phyloP scores from a whole-genome alignment of 177 flowering plant species.

The Vitis hybrid region DNA sequence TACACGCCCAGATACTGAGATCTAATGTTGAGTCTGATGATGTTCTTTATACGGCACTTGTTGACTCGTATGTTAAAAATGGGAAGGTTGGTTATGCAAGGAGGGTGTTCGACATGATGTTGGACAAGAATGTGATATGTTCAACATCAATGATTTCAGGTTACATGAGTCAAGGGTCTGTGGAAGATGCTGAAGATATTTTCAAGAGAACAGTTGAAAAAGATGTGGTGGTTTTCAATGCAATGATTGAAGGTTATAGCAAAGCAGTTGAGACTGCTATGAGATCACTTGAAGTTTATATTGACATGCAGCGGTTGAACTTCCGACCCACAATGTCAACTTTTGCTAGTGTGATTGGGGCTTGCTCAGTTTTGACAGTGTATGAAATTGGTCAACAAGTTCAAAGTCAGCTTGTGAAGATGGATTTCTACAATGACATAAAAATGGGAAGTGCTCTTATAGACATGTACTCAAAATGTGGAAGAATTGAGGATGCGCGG shows the following conservation, averaged over 20 bases:
- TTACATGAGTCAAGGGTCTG: constrained; percentile 64
- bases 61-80: constrained; percentile 74
- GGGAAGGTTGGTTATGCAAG: constrained; percentile 67
- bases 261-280: constrained; percentile 52
- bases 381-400: constrained; percentile 76
- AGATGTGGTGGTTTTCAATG: constrained; percentile 84
- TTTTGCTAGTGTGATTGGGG: constrained; percentile 82
- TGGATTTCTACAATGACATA: constrained; percentile 33
- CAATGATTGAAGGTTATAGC: constrained; percentile 97
- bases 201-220: constrained; percentile 52
- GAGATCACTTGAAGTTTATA: constrained; percentile 57
- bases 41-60: constrained; percentile 63
- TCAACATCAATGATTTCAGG: constrained; percentile 89
- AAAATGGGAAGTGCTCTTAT: constrained; percentile 81
- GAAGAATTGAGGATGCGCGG: constrained; percentile 66
- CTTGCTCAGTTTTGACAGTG: constrained; percentile 68
- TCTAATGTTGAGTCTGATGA: constrained; percentile 53
- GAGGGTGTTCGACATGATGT: constrained; percentile 64
- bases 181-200: constrained; percentile 68
- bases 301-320: constrained; percentile 59
- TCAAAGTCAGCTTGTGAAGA: constrained; percentile 73
- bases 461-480: constrained; percentile 94
- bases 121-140: constrained; percentile 66
- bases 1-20: constrained; percentile 70
- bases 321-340: constrained; percentile 78